Base-by-base conservation (phyloP, 768 basidiomycete species). In the Infundibulicybe gibba region DNA sequence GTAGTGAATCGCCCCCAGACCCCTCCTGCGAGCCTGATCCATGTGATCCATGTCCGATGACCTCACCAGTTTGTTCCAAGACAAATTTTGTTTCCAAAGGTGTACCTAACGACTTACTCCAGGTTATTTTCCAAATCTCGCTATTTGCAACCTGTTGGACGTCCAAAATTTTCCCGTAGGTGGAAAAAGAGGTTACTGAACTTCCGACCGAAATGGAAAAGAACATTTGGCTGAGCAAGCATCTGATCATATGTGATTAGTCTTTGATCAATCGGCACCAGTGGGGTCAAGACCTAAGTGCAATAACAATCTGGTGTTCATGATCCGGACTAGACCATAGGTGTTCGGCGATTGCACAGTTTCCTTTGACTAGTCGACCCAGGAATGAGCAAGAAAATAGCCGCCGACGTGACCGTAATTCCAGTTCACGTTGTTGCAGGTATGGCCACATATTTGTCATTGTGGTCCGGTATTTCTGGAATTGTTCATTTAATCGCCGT, bases 381-480 rank as follows among this genome's bases (percentile, higher is more conserved):
- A 89, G 60, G 60, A 87, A 84, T 5, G 82, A 81, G 10, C 49
- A 47, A 8, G 62, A 52, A 55, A 78, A 85, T n/a, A 54, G 52
- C 3, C 47, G 46, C 44, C 64, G 71, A 34, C 77, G 69, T 14
- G 45, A 48, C 0, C 49, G 34, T 1, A 60, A 54, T 58, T 87
- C 84, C 11, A 55, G 50, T 48, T 68, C 55, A n/a, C 87, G 77
- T 16, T 66, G 55, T 20, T 61, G 62, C 31, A 88, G 69, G 59
- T 89, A 89, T 6, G 87, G 85, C 88, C 88, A 90, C 57, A 84
- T 68, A 52, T 89, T 80, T 1, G 73, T 78, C 63, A 73, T 80
- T 14, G 67, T 71, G 16, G 48, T 61, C 13, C 75, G 61, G 53
- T 77, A 64, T 10, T 60, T 58, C 39, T 62, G 48, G 41, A 78